Conservation (phyloP, 352 stramenopile species). For the Phytophthora colocasiae region DNA sequence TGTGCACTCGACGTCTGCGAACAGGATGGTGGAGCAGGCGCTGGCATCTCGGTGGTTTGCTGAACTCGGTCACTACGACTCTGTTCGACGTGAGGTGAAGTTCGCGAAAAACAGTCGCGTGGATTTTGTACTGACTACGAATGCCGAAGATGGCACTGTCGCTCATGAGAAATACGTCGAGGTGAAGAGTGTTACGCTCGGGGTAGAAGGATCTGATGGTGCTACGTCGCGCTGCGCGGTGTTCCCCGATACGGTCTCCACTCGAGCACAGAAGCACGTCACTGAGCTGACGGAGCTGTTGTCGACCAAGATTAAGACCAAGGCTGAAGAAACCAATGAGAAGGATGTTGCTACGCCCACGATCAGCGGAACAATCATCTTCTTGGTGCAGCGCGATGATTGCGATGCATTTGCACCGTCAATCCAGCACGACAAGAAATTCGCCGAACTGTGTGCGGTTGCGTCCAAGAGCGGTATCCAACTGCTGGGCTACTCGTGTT, state of each 20-base stretch:
- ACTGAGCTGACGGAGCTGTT: constrained; percentile 74
- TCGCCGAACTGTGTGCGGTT: constrained; percentile 62
- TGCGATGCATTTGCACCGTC: constrained; percentile 76
- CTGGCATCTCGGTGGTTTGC: constrained; percentile 67
- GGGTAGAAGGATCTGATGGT: constrained; percentile 17
- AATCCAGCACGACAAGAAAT: constrained; percentile 66
- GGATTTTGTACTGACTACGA: constrained; percentile 77
- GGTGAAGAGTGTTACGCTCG: constrained; percentile 87
- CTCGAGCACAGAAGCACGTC: constrained; percentile 80
- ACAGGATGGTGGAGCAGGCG: constrained; percentile 81
- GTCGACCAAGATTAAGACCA: constrained; percentile 19
- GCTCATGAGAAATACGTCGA: constrained; percentile 78
- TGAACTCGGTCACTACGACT: constrained; percentile 63
- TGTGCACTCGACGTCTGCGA: constrained; percentile 79
- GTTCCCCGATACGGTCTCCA: constrained; percentile 84
- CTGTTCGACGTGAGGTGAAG: constrained; percentile 74
- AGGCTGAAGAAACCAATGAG: constrained; percentile 12
- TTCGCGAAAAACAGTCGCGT: constrained; percentile 86
- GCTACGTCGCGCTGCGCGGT: constrained; percentile 51
- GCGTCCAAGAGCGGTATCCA: constrained; percentile 61
- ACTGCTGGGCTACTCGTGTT: constrained; percentile 66
- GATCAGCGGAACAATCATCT: constrained; percentile 69
- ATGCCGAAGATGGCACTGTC: constrained; percentile 37
- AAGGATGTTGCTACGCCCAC: constrained; percentile 16
- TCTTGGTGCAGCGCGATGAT: constrained; percentile 83